Evolutionary conservation across 805 yeast species (phyloP).

Genomic region (Saturnispora sekii): DNA sequence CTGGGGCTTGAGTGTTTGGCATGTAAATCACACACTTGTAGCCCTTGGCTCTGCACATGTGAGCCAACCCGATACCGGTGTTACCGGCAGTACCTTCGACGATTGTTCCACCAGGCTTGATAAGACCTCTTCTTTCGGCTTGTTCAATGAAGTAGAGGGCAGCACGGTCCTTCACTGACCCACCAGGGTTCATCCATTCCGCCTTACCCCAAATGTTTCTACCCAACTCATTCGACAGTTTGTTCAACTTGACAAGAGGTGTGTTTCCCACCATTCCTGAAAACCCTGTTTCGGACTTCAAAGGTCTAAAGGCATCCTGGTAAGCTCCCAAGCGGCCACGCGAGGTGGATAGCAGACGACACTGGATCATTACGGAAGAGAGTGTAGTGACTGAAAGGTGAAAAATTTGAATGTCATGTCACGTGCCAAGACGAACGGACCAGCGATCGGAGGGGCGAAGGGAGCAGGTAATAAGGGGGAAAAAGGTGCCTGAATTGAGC

Average conservation of each 20-base stretch:
- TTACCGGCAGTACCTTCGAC: conserved; percentile 97
- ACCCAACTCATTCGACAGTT: conserved; percentile 47
- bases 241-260: conserved; percentile 59
- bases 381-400: background rate
- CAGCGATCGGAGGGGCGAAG: no score
- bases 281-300: conserved; percentile 58
- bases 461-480: no score
- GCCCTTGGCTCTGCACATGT: conserved; percentile 72
- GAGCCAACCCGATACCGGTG: conserved; percentile 88
- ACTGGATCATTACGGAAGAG: background rate
- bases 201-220: conserved; percentile 83
- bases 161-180: conserved; percentile 86
- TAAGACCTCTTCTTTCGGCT: conserved; percentile 61
- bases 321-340: conserved; percentile 14
- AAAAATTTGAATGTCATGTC: background rate
- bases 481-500: no score
- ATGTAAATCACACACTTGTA: conserved; percentile 81
- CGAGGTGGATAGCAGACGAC: conserved; percentile 15
- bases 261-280: conserved; percentile 90
- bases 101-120: conserved; percentile 73
- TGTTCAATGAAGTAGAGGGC: conserved; percentile 68
- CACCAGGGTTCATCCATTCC: conserved; percentile 91
- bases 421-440: no score
- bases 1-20: conserved; percentile 84
- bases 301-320: conserved; percentile 46